Percentiles rank a stretch among this genome's conserved stretches.
Conservation (phyloP, 441 rosid species). For the Pelargonium cotyledonis region DNA sequence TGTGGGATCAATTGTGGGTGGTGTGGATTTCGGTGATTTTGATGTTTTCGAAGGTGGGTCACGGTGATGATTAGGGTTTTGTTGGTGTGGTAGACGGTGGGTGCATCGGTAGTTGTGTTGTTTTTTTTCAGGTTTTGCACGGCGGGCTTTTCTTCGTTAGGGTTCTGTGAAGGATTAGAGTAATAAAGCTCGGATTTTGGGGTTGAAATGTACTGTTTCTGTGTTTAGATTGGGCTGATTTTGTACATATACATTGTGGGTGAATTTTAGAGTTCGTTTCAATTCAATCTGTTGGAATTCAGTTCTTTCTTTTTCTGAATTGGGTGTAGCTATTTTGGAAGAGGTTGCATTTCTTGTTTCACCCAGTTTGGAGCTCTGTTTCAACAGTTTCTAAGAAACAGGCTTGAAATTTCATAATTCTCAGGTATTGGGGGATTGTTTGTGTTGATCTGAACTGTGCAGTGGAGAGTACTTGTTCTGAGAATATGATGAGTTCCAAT, state of each 20-base stretch:
- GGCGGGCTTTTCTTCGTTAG: conserved; percentile 16
- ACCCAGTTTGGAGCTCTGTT: background rate
- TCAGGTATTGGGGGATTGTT: background rate
- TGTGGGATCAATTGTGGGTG: too few species aligned
- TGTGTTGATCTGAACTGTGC: conserved; percentile 15
- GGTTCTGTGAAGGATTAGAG: conserved; percentile 21
- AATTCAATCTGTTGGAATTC: background rate
- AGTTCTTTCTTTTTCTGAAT: background rate
- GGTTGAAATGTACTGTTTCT: background rate
- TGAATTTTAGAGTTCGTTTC: background rate
- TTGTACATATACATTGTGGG: conserved; percentile 18
- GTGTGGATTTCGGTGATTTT: conserved; percentile 5
- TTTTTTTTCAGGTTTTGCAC: conserved; percentile 5
- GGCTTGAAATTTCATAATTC: conserved; percentile 7
- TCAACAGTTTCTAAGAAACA: conserved; percentile 12
- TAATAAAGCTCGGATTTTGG: too few species aligned
- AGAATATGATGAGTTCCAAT: conserved; percentile 66
- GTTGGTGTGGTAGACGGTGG: conserved; percentile 10
- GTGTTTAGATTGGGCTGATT: conserved; percentile 17
- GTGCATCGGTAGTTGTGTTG: conserved; percentile 13
- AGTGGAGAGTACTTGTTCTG: conserved; percentile 27
- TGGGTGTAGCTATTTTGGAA: background rate
- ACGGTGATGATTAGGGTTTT: conserved; percentile 27
- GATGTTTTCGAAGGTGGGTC: conserved; percentile 24
- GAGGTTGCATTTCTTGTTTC: background rate